These are phyloP conservation scores for Orbilia blumenaviensis DNA, from an alignment of 2,329 filamentous ascomycete species.

Conservation along the genomic window DNA sequence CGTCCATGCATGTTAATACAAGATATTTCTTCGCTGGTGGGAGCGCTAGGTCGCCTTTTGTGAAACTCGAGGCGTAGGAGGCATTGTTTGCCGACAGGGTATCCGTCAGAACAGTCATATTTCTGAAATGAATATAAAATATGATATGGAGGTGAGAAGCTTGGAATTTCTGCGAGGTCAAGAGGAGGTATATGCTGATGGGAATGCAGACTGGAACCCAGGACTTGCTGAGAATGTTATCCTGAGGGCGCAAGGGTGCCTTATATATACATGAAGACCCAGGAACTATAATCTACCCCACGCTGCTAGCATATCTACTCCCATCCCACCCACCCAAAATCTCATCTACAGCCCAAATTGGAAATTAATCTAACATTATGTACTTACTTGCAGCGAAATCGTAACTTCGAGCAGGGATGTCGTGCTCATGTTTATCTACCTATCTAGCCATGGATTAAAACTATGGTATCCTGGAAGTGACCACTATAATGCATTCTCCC, in stretches of 20 bases:
- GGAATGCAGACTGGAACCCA: not conserved
- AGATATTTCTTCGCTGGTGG: constrained; percentile 76
- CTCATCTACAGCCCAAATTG: not conserved
- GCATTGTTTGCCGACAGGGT: constrained; percentile 69
- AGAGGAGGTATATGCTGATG: not conserved
- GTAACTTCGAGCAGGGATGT: constrained; percentile 47
- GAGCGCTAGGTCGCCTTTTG: constrained; percentile 72
- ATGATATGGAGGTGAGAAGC: no score
- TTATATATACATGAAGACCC: constrained; percentile 2
- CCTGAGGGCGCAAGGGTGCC: not conserved
- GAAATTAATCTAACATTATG: constrained; percentile 6
- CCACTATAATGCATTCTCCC: no score
- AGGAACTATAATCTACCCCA: constrained; percentile 10
- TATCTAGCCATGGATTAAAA: no score
- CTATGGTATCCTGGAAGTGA: no score
- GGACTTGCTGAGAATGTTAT: no score
- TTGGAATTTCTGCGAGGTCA: no score
- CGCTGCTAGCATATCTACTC: constrained; percentile 6
- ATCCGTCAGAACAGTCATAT: constrained; percentile 64
- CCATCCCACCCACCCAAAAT: not conserved
- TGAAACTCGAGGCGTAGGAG: constrained; percentile 69
- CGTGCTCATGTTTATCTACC: constrained; percentile 16
- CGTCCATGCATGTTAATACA: constrained; percentile 83
- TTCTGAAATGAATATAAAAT: not conserved
- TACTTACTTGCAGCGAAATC: not conserved